These are phyloP conservation scores for Hypericum androsaemum DNA, from an alignment of 345 rosid genomes.

Conservation along the genomic window DNA sequence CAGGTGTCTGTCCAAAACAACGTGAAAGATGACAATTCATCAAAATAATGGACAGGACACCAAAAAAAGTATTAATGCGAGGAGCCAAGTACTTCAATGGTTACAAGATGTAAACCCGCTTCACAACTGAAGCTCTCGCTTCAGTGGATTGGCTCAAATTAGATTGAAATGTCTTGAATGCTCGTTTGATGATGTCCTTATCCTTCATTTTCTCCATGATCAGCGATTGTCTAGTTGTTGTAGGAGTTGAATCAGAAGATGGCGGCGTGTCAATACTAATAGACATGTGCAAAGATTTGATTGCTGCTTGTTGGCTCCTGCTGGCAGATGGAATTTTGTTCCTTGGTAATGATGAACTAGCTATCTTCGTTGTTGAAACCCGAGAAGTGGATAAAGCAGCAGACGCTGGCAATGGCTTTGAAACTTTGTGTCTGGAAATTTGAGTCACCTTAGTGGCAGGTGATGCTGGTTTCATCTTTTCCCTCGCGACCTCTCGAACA, in stretches of 20 bases:
- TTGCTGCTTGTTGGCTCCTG: constrained; percentile 45
- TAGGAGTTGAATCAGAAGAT: constrained; percentile 27
- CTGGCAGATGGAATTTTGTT: constrained; percentile 22
- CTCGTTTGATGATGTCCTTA: constrained; percentile 83
- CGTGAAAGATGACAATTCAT: background rate
- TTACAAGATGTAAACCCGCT: constrained; percentile 36
- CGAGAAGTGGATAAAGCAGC: constrained; percentile 26
- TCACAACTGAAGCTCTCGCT: constrained; percentile 32
- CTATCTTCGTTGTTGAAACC: constrained; percentile 31
- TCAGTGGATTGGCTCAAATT: constrained; percentile 31
- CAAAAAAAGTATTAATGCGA: too few species aligned
- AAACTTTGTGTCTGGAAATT: constrained; percentile 36
- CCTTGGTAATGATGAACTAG: constrained; percentile 23
- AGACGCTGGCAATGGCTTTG: constrained; percentile 36
- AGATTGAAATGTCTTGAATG: constrained; percentile 69
- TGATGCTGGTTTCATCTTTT: constrained; percentile 27
- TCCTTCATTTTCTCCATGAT: constrained; percentile 95
- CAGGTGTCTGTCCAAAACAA: constrained; percentile 29
- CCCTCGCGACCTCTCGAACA: constrained; percentile 20
- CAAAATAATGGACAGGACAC: too few species aligned
- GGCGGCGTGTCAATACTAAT: constrained; percentile 37
- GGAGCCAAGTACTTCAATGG: background rate
- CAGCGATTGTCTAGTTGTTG: constrained; percentile 46
- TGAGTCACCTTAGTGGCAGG: constrained; percentile 33
- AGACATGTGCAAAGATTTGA: constrained; percentile 72